These are phyloP conservation scores for Psilocybe tampanensis DNA, from an alignment of 768 basidiomycete species.

Conservation along the genomic window DNA sequence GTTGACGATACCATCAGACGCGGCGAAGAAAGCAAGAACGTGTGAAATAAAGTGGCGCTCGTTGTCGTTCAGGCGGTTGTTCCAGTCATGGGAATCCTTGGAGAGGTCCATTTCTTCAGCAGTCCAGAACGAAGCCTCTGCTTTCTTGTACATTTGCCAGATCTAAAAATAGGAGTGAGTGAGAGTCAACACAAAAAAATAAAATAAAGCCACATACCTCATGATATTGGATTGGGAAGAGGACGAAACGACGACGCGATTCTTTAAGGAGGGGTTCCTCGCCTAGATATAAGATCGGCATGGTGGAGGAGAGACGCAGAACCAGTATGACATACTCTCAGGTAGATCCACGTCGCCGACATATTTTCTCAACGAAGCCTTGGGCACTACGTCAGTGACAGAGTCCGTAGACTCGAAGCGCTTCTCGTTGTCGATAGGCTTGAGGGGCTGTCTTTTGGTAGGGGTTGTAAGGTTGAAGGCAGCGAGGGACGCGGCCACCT, in stretches of 20 bases:
- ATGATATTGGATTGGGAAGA: constrained; percentile 93
- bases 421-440: constrained; percentile 36
- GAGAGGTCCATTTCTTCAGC: constrained; percentile 94
- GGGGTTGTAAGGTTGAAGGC: constrained; percentile 46
- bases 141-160: constrained; percentile 98
- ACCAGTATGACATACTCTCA: constrained; percentile 43
- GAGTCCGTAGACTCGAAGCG: constrained; percentile 37
- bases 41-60: constrained; percentile 94
- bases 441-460: constrained; percentile 29
- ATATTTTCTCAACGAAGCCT: constrained; percentile 46
- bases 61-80: constrained; percentile 77
- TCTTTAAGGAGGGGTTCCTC: constrained; percentile 86
- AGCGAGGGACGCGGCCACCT: constrained; percentile 49
- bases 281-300: constrained; percentile 39
- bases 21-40: constrained; percentile 96
- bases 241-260: constrained; percentile 82
- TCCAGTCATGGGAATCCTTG: constrained; percentile 92
- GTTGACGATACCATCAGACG: constrained; percentile 96
- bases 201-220: constrained; percentile 56
- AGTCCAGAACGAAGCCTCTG: constrained; percentile 95
- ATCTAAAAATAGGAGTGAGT: constrained; percentile 53
- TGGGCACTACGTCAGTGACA: constrained; percentile 25
- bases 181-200: constrained; percentile 1
- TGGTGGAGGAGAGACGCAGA: neutral
- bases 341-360: constrained; percentile 76